A percentile compares a stretch with the other conserved stretches of the same genome.
These are phyloP conservation scores for Rhizophagus prolifer DNA, from an alignment of 192 early-diverging fungal species.

Conservation along the genomic window DNA sequence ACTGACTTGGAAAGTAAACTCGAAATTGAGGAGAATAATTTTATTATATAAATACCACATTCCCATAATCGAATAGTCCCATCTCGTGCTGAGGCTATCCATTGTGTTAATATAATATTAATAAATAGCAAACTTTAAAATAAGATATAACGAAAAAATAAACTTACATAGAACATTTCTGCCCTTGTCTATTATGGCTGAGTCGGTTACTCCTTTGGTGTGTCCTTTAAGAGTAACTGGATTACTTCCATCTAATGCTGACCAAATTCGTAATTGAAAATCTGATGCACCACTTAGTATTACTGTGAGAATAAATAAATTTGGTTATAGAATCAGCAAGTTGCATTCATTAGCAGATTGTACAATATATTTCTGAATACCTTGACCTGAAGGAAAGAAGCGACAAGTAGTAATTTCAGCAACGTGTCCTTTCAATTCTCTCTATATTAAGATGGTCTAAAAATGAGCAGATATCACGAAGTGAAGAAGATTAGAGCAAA, in stretches of 20 bases:
- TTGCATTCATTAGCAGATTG: background rate
- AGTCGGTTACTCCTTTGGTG: constrained; percentile 57
- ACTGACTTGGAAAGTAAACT: background rate
- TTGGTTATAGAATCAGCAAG: background rate
- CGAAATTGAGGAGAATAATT: background rate
- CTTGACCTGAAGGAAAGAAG: constrained; percentile 79
- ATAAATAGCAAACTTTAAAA: background rate
- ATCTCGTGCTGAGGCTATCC: constrained; percentile 52
- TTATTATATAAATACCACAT: constrained; percentile 42
- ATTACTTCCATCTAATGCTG: constrained; percentile 69
- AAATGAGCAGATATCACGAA: background rate
- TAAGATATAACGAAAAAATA: background rate
- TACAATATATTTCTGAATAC: constrained; percentile 29
- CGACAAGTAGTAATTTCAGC: constrained; percentile 63
- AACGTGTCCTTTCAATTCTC: constrained; percentile 60
- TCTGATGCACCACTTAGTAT: constrained; percentile 68
- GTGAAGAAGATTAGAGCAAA: background rate
- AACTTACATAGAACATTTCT: constrained; percentile 65
- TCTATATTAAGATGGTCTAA: constrained; percentile 28
- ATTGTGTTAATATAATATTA: background rate
- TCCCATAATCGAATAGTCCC: constrained; percentile 59
- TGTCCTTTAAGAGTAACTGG: constrained; percentile 74
- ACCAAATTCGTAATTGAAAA: constrained; percentile 72
- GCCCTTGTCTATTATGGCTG: constrained; percentile 64
- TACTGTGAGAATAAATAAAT: constrained; percentile 35